These are phyloP conservation scores for Austroboletus niveus DNA, from an alignment of 1,284 basidiomycete genomes.

Conservation along the genomic window DNA sequence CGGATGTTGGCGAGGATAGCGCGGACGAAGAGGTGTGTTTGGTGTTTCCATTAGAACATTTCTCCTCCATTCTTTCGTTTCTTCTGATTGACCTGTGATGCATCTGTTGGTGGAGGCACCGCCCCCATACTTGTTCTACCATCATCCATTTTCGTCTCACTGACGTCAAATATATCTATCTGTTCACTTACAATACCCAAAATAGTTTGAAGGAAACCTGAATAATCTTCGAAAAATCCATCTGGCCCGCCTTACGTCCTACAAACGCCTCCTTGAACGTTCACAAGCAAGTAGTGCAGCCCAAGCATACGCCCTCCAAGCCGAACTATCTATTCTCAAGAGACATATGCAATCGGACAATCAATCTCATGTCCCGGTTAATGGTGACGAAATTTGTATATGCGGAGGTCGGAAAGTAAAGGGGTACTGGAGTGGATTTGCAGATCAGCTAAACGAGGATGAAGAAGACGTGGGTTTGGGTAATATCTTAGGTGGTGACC, in stretches of 20 bases:
- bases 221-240: conserved; percentile 57
- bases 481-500: conserved; percentile 26
- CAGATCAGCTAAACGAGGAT: conserved; percentile 39
- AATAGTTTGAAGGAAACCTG: conserved; percentile 58
- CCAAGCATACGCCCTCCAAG: conserved; percentile 76
- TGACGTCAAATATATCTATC: background rate
- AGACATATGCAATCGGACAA: conserved; percentile 8
- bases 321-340: conserved; percentile 55
- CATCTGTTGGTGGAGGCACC: background rate
- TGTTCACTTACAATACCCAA: conserved; percentile 7
- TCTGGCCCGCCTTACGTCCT: conserved; percentile 62
- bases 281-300: conserved; percentile 72
- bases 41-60: background rate
- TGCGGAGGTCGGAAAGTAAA: conserved; percentile 57
- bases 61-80: background rate
- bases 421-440: conserved; percentile 65
- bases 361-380: conserved; percentile 6
- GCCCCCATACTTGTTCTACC: background rate
- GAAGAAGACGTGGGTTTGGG: conserved; percentile 26
- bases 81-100: background rate
- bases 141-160: background rate
- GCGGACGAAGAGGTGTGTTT: conserved; percentile 64
- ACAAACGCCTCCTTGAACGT: conserved; percentile 73
- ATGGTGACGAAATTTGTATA: conserved; percentile 43
- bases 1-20: conserved; percentile 61